Evolutionary conservation across 257 asterid genomes (phyloP).

Genomic region (Solanum tarapatanum): DNA sequence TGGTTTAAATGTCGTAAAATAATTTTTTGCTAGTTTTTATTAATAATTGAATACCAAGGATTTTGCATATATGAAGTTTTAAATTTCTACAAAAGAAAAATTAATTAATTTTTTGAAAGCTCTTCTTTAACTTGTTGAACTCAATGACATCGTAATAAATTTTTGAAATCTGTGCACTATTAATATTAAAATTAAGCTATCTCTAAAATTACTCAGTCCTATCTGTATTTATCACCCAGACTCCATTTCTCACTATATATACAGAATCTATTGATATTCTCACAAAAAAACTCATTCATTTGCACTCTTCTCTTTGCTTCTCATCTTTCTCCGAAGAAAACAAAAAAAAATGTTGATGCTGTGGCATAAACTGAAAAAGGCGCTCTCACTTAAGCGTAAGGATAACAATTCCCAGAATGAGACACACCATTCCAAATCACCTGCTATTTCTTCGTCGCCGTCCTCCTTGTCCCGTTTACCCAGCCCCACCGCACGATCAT

Average conservation of each 20-base stretch:
- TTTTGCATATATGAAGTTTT: no score
- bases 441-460: neutral
- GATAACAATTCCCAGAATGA: neutral
- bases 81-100: no score
- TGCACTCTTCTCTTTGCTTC: neutral
- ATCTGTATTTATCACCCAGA: no score
- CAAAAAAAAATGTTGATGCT: conserved; percentile 3
- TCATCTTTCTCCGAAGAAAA: neutral
- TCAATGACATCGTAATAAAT: neutral
- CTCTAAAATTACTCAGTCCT: no score
- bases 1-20: neutral
- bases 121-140: neutral
- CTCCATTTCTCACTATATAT: neutral
- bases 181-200: no score
- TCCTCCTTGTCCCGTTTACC: neutral
- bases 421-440: neutral
- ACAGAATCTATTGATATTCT: neutral
- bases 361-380: conserved; percentile 15
- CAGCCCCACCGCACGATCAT: neutral
- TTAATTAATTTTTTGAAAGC: neutral
- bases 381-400: conserved; percentile 4
- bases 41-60: neutral
- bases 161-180: neutral
- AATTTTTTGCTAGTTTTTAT: neutral
- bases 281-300: neutral